Conservation (phyloP, 2,329 filamentous ascomycete species). For the Xylariaceae sp. region DNA sequence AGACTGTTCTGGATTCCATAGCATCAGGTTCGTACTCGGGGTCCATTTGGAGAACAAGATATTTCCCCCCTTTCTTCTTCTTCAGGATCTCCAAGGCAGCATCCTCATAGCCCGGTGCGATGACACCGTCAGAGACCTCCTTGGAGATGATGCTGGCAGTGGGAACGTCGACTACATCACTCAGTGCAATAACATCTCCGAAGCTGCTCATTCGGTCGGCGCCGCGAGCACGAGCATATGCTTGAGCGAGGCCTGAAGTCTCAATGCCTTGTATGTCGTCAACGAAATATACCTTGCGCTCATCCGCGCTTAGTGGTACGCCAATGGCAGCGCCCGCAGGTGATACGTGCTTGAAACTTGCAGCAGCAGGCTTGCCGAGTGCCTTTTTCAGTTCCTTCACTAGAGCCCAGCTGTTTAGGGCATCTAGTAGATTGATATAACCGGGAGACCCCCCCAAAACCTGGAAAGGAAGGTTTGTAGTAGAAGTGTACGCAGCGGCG, state of each 20-base stretch:
- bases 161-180: slow-evolving; percentile 85
- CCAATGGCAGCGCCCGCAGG: slow-evolving; percentile 95
- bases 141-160: slow-evolving; percentile 98
- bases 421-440: slow-evolving; percentile 97
- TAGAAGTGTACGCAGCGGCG: slow-evolving; percentile 79
- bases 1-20: slow-evolving; percentile 85
- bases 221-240: slow-evolving; percentile 92
- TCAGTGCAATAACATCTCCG: slow-evolving; percentile 93
- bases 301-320: slow-evolving; percentile 80
- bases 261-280: slow-evolving; percentile 92
- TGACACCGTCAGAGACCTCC: slow-evolving; percentile 96
- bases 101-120: slow-evolving; percentile 84
- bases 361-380: slow-evolving; percentile 85
- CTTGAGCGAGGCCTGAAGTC: slow-evolving; percentile 84
- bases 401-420: slow-evolving; percentile 93
- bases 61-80: slow-evolving; percentile 99
- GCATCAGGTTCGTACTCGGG: slow-evolving; percentile 80
- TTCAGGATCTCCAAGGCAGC: slow-evolving; percentile 88
- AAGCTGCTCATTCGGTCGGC: slow-evolving; percentile 99
- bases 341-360: slow-evolving; percentile 99
- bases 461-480: slow-evolving; percentile 87
- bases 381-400: slow-evolving; percentile 95
- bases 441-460: slow-evolving; percentile 87
- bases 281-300: slow-evolving; percentile 98
- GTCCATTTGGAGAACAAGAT: slow-evolving; percentile 95